Conservation (phyloP, 179 eudicot genomes). For the Corrigiola litoralis region DNA sequence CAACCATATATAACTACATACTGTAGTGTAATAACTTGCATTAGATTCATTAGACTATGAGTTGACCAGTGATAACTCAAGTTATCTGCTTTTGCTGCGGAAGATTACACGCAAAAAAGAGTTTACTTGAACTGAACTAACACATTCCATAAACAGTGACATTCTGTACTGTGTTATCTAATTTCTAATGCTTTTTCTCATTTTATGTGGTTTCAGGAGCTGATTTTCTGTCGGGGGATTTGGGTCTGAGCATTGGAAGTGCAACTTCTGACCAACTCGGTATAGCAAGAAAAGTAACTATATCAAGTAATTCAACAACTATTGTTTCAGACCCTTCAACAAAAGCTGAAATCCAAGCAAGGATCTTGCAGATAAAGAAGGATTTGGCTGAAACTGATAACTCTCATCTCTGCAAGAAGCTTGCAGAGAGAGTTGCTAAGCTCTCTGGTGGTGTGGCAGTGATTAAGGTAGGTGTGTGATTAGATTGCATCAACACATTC, state of each 20-base stretch:
- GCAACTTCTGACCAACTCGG: conserved; percentile 96
- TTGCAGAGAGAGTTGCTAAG: conserved; percentile 80
- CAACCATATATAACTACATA: too few species aligned
- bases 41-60: too few species aligned
- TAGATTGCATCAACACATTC: too few species aligned
- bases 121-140: too few species aligned
- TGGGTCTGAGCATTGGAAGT: conserved; percentile 65
- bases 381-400: conserved; percentile 75
- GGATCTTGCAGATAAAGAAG: conserved; percentile 85
- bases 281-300: conserved; percentile 65
- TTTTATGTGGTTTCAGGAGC: conserved; percentile 52
- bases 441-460: conserved; percentile 92
- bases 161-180: background rate
- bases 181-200: background rate
- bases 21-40: too few species aligned
- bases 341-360: conserved; percentile 80
- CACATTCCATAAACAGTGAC: too few species aligned
- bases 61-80: too few species aligned
- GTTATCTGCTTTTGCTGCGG: too few species aligned
- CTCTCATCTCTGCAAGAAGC: conserved; percentile 47
- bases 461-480: conserved; percentile 53
- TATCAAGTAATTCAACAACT: conserved; percentile 64
- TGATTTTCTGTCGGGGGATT: conserved; percentile 78
- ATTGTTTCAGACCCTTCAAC: conserved; percentile 75
- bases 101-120: too few species aligned